phyloP scores from a whole-genome alignment of 768 basidiomycete species.

The Tubosaeta sp. region DNA sequence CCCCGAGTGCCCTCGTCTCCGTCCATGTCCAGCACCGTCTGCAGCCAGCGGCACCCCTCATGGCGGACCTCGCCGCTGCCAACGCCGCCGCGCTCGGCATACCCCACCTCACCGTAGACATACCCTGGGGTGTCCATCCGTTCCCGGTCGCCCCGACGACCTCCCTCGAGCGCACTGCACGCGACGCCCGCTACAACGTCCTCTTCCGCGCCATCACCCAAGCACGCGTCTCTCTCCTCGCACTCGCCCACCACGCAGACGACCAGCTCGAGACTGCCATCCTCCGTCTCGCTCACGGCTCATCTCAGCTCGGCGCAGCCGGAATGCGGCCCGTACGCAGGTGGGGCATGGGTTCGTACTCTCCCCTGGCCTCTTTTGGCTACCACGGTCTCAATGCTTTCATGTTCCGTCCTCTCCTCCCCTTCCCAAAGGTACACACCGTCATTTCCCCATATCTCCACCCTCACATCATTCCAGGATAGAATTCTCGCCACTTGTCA shows the following conservation, averaged over 20 bases:
- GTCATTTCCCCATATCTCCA: neutral
- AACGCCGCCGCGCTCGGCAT: slow-evolving; percentile 43
- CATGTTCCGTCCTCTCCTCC: slow-evolving; percentile 68
- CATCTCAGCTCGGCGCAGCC: slow-evolving; percentile 50
- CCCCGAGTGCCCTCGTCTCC: slow-evolving; percentile 42
- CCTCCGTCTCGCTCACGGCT: slow-evolving; percentile 61
- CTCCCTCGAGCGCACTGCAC: slow-evolving; percentile 53
- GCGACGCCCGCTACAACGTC: slow-evolving; percentile 53
- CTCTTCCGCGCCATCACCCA: slow-evolving; percentile 46
- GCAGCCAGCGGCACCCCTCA: slow-evolving; percentile 50
- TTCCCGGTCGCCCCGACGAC: slow-evolving; percentile 47
- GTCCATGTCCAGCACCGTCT: slow-evolving; percentile 69
- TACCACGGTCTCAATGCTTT: slow-evolving; percentile 59
- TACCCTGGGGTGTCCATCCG: slow-evolving; percentile 56
- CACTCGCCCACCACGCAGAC: slow-evolving; percentile 75
- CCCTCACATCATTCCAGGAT: slow-evolving; percentile 42
- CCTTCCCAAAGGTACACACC: slow-evolving; percentile 59
- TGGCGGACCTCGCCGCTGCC: slow-evolving; percentile 48
- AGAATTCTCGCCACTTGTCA: slow-evolving; percentile 79
- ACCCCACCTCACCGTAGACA: slow-evolving; percentile 40
- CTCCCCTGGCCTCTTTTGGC: slow-evolving; percentile 41
- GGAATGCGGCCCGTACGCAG: slow-evolving; percentile 67
- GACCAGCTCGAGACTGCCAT: slow-evolving; percentile 82
- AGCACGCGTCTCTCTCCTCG: slow-evolving; percentile 40
- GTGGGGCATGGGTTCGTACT: slow-evolving; percentile 70